Conservation (phyloP, 805 yeast species). For the Metschnikowia lachancei region DNA sequence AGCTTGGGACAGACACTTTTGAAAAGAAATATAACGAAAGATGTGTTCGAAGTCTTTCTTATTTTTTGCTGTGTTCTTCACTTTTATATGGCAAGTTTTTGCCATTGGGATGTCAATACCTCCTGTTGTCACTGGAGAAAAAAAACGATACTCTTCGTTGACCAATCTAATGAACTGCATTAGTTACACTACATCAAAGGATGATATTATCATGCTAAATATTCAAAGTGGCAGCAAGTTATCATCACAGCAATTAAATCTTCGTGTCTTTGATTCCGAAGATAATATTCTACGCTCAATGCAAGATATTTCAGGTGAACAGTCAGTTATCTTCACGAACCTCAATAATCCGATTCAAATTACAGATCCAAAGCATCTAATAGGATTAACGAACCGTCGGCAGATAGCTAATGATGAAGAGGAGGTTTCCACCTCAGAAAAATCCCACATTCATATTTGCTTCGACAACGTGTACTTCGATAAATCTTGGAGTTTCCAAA, state of each 20-base stretch:
- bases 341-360: conserved; percentile 30
- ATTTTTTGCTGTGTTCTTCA: not conserved
- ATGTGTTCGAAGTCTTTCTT: not conserved
- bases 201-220: conserved; percentile 37
- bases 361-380: conserved; percentile 9
- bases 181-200: conserved; percentile 33
- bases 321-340: conserved; percentile 36
- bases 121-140: conserved; percentile 34
- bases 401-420: conserved; percentile 16
- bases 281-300: conserved; percentile 34
- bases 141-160: conserved; percentile 28
- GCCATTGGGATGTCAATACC: conserved; percentile 37
- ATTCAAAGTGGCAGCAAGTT: conserved; percentile 31
- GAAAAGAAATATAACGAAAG: not conserved
- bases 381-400: conserved; percentile 9
- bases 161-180: conserved; percentile 35
- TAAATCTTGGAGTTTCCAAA: conserved; percentile 42
- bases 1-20: not conserved
- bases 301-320: conserved; percentile 30
- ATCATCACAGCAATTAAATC: conserved; percentile 34
- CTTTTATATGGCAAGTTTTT: conserved; percentile 3
- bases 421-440: conserved; percentile 23
- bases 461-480: conserved; percentile 43
- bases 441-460: conserved; percentile 36
- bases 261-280: conserved; percentile 38